A percentile compares a stretch with the other conserved stretches of the same genome.
These are phyloP conservation scores for Castanopsis chinensis DNA, from an alignment of 306 rosid genomes.

Conservation along the genomic window DNA sequence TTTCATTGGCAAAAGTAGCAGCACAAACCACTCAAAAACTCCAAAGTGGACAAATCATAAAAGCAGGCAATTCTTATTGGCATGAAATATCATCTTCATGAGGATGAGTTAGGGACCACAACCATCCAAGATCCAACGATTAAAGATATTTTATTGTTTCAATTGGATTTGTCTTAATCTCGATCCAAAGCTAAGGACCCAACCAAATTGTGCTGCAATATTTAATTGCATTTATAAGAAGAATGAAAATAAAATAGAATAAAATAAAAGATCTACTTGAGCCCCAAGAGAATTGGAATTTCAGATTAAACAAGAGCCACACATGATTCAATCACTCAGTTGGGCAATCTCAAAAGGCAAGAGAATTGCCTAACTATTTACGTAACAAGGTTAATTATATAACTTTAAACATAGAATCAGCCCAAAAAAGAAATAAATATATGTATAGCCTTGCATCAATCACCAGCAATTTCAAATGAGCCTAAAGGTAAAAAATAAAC, in stretches of 20 bases:
- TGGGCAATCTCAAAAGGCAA: constrained; percentile 5
- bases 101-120: constrained; percentile 59
- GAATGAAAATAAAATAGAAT: neutral
- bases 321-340: constrained; percentile 21
- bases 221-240: constrained; percentile 29
- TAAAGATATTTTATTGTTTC: constrained; percentile 29
- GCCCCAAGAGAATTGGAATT: neutral
- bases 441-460: constrained; percentile 17
- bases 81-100: constrained; percentile 33
- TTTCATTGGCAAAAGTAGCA: constrained; percentile 33
- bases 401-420: neutral
- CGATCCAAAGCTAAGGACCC: constrained; percentile 28
- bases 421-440: constrained; percentile 8
- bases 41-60: constrained; percentile 37
- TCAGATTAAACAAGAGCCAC: constrained; percentile 37
- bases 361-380: neutral
- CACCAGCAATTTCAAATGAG: constrained; percentile 21
- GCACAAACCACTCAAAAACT: constrained; percentile 31
- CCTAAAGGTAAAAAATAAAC: constrained; percentile 19
- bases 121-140: constrained; percentile 24
- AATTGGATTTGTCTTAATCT: constrained; percentile 27
- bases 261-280: neutral
- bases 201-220: constrained; percentile 40
- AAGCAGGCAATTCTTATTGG: constrained; percentile 34
- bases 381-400: neutral